Percentiles rank a stretch among this genome's conserved stretches.
Evolutionary conservation across 2,329 filamentous ascomycete species (phyloP).

Genomic region (Westerdykella sp.): DNA sequence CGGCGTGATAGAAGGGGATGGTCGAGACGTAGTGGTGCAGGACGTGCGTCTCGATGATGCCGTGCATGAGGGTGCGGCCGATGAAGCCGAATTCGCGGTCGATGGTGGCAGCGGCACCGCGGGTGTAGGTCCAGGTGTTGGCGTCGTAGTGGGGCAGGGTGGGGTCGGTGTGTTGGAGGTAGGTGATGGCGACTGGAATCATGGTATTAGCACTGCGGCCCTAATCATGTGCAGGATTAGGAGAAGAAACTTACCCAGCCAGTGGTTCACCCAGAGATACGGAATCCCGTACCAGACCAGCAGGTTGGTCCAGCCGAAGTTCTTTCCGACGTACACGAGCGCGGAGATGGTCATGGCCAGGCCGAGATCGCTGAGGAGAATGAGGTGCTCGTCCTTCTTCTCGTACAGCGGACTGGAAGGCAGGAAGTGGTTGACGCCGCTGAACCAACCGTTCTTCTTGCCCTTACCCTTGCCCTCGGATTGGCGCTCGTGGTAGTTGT

Average conservation of each 20-base stretch:
- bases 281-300: constrained; percentile 92
- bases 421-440: constrained; percentile 92
- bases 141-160: constrained; percentile 86
- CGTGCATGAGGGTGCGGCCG: constrained; percentile 83
- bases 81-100: constrained; percentile 97
- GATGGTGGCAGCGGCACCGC: constrained; percentile 90
- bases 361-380: constrained; percentile 81
- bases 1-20: constrained; percentile 95
- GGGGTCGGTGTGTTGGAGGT: constrained; percentile 94
- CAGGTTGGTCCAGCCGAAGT: constrained; percentile 78
- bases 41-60: constrained; percentile 96
- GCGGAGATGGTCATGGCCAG: constrained; percentile 52
- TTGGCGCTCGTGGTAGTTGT: constrained; percentile 90
- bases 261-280: constrained; percentile 98
- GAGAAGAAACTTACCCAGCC: constrained; percentile 68
- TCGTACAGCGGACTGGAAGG: constrained; percentile 86
- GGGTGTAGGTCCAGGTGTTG: constrained; percentile 84
- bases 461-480: constrained; percentile 87
- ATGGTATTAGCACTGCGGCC: constrained; percentile 14
- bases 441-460: constrained; percentile 74
- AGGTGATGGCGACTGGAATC: constrained; percentile 80
- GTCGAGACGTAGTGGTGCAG: constrained; percentile 95
- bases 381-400: constrained; percentile 80
- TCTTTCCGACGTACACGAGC: constrained; percentile 65
- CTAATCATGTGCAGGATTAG: background rate